Conservation (phyloP, 2,329 filamentous ascomycete species). For the Calonectria crousiana region DNA sequence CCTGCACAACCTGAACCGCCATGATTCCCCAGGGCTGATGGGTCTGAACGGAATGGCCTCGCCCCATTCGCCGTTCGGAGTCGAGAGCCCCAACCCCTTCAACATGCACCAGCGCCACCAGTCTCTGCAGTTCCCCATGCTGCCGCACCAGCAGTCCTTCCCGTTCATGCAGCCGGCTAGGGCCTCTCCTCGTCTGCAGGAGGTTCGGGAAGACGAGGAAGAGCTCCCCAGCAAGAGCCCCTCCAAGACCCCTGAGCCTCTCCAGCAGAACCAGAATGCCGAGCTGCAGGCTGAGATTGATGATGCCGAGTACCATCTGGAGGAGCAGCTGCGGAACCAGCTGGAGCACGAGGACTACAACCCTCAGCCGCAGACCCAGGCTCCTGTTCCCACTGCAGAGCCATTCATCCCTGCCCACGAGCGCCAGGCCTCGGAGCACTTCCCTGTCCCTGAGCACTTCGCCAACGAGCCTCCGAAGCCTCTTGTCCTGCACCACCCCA, state of each 20-base stretch:
- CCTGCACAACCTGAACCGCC: slow-evolving; percentile 64
- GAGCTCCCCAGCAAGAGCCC: slow-evolving; percentile 65
- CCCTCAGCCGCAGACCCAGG: slow-evolving; percentile 63
- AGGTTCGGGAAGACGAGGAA: slow-evolving; percentile 77
- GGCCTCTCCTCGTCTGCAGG: slow-evolving; percentile 74
- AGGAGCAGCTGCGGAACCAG: slow-evolving; percentile 82
- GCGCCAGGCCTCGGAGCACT: slow-evolving; percentile 61
- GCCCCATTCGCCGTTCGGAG: slow-evolving; percentile 72
- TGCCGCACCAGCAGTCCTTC: slow-evolving; percentile 69
- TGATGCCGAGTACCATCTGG: slow-evolving; percentile 86
- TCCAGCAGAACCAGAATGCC: slow-evolving; percentile 62
- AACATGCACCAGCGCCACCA: slow-evolving; percentile 69
- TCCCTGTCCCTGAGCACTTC: slow-evolving; percentile 63
- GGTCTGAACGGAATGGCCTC: slow-evolving; percentile 70
- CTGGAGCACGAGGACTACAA: slow-evolving; percentile 84
- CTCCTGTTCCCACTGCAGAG: slow-evolving; percentile 34
- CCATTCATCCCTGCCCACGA: slow-evolving; percentile 50
- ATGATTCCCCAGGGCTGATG: slow-evolving; percentile 73
- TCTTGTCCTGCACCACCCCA: slow-evolving; percentile 76
- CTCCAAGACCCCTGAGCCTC: slow-evolving; percentile 66
- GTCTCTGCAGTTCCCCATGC: slow-evolving; percentile 68
- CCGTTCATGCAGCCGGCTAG: slow-evolving; percentile 66
- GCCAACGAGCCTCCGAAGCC: slow-evolving; percentile 66
- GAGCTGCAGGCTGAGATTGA: slow-evolving; percentile 89
- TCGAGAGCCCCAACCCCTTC: slow-evolving; percentile 60